Base-by-base conservation (phyloP, 352 stramenopile genomes). In the Plasmopara halstedii region DNA sequence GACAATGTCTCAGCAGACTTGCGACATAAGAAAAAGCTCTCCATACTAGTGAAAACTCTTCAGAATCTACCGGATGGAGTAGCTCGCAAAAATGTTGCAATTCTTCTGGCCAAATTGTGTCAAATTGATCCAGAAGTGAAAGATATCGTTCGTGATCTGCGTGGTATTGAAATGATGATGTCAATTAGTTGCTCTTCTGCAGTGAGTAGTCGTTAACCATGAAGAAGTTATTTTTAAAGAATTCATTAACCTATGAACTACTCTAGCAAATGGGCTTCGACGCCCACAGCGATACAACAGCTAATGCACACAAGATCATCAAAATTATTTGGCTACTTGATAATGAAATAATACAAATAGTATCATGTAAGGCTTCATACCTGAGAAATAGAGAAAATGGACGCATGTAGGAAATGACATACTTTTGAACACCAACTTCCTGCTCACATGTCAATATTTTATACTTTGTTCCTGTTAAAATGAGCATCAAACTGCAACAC, bases 141-240 rank as follows among this genome's bases (percentile, higher is more conserved):
- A 46, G 46, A 67, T 17, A n/a, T 17, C 6, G 62, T 91, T 6
- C 74, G 76, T 0, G 58, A 68, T 11, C 44, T 91, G 8, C 70
- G 79, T 15, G 79, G 79, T 0, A 85, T 91, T 26, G 79, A 88
- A 50, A 88, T 91, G 65, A 85, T 91, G 74, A 40, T 88, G 17
- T 64, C 49, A 4, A 63, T 88, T 23, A 83, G 74, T 32, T 67
- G 25, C 6, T 27, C 23, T 8, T 27, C 8, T 27, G 4, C 23
- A 27, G 4, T 8, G 23, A 4, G 23, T 27, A 75, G 45, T 79
- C 71, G 6, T 41, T 84, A n/a, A n/a, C n/a, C n/a, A n/a, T n/a
- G n/a, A n/a, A n/a, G n/a, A n/a, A n/a, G n/a, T n/a, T n/a, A n/a
- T n/a, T n/a, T n/a, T n/a, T n/a, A n/a, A n/a, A n/a, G n/a, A n/a